Evolutionary conservation across 202 grass and related monocot genomes (phyloP), one percentile per base, ranked within the genome.

Genomic region (Carex arenaria): DNA sequence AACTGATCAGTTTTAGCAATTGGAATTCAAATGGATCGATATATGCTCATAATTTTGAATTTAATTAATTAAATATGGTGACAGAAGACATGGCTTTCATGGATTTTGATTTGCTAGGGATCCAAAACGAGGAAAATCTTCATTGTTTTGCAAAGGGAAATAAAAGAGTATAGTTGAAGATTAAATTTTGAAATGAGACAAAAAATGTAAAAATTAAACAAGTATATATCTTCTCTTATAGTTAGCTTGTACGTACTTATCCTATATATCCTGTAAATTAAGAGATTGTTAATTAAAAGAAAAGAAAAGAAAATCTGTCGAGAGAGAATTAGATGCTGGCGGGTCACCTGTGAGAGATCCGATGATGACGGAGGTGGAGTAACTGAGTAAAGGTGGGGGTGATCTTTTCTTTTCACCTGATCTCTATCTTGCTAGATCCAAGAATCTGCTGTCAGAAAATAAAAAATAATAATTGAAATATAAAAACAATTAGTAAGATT

Each of bases 381-480:
- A 47, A 47, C 5, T 40, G 45, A 49, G 10, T 49, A 49, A 49
- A 49, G 45, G 56, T 30, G 30, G 30, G 30, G 9, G 36, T 45
- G 67, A 70, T 70, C 10, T 40, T 32, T 12, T 49, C 68, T 72
- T 72, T 80, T 80, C 55, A 80, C 43, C 30, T 80, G 77, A 80
- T 80, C 30, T 70, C 18, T 70, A 18, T 61, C 77, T 62, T 43
- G 55, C 77, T 80, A 80, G 56, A 80, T 80, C 77, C 77, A 80
- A 80, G 31, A 38, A 62, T 13, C 54, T 80, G 55, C 56, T 38
- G 30, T 61, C 49, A 80, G 77, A 60, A 31, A 61, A 63, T 14
- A 34, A 18, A 61, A 43, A 62, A 38, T 36, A 40, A 70, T 59
- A 59, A 45, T 20, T 26, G 11, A 76, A 23, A 80, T 34, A 60